Percentiles rank a stretch among this genome's conserved stretches.
These are phyloP conservation scores for Ascocoryne sarcoides DNA, from an alignment of 2,329 filamentous ascomycete genomes.

Conservation along the genomic window DNA sequence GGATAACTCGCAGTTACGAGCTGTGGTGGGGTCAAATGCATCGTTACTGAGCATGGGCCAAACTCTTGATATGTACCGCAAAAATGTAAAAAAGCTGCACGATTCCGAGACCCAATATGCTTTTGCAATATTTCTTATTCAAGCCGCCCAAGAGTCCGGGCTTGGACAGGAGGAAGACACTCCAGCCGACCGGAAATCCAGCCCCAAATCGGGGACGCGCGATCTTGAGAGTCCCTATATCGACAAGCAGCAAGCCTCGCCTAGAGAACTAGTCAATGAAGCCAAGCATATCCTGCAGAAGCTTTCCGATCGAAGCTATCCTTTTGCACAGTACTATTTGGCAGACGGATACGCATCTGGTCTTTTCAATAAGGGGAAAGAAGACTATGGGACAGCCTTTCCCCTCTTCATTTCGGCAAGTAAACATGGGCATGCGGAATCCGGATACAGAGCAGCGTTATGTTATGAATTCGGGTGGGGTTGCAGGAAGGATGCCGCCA, in stretches of 20 bases:
- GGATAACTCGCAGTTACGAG: constrained; percentile 74
- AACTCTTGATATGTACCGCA: constrained; percentile 94
- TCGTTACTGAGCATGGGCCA: constrained; percentile 86
- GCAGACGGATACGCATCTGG: constrained; percentile 91
- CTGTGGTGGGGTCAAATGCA: constrained; percentile 77
- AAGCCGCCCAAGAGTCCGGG: constrained; percentile 73
- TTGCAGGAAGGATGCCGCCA: constrained; percentile 77
- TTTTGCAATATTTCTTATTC: constrained; percentile 90
- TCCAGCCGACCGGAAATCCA: constrained; percentile 19
- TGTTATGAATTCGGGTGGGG: constrained; percentile 99
- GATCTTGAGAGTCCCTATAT: constrained; percentile 40
- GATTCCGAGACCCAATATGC: constrained; percentile 88
- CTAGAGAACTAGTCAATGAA: constrained; percentile 69
- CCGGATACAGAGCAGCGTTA: constrained; percentile 82
- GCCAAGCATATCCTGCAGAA: constrained; percentile 83
- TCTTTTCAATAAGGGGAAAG: constrained; percentile 88
- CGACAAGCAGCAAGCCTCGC: constrained; percentile 40
- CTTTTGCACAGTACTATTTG: constrained; percentile 96
- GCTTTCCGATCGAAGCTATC: constrained; percentile 79
- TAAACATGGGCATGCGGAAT: constrained; percentile 96
- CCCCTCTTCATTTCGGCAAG: constrained; percentile 86
- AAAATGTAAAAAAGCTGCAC: constrained; percentile 95
- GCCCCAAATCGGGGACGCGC: constrained; percentile 37
- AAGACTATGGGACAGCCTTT: constrained; percentile 86
- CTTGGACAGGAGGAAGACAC: constrained; percentile 39